Percentiles rank a stretch among this genome's conserved stretches.
These are phyloP conservation scores for Zasmidium cellare DNA, from an alignment of 2,329 filamentous ascomycete species.

Conservation along the genomic window DNA sequence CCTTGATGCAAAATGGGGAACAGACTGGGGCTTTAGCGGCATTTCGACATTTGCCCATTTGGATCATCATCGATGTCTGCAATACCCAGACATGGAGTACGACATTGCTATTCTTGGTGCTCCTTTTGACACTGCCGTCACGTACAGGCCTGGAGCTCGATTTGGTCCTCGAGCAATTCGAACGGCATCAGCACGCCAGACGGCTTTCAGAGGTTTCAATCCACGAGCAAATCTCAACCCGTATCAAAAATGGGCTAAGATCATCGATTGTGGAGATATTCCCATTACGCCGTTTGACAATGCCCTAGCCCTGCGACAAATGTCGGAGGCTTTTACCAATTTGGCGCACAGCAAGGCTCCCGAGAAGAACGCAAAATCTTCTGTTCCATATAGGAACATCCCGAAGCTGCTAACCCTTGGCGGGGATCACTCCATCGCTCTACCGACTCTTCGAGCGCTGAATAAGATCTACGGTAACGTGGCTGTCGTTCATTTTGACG, in stretches of 20 bases:
- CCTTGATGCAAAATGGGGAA: slow-evolving; percentile 32
- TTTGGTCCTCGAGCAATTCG: slow-evolving; percentile 89
- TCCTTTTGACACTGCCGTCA: slow-evolving; percentile 66
- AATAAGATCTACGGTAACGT: slow-evolving; percentile 47
- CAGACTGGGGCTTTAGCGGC: slow-evolving; percentile 36
- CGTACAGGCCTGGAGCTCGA: slow-evolving; percentile 57
- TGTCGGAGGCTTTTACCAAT: slow-evolving; percentile 77
- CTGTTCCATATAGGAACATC: slow-evolving; percentile 42
- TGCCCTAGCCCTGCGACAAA: slow-evolving; percentile 74
- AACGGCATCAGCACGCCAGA: slow-evolving; percentile 78
- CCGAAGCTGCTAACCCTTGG: slow-evolving; percentile 51
- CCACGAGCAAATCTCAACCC: slow-evolving; percentile 80
- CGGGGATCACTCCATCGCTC: slow-evolving; percentile 52
- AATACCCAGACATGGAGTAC: slow-evolving; percentile 44
- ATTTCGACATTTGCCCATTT: slow-evolving; percentile 46
- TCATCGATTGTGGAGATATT: slow-evolving; percentile 89
- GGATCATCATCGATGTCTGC: slow-evolving; percentile 49
- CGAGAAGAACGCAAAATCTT: slow-evolving; percentile 37
- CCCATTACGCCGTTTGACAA: slow-evolving; percentile 88
- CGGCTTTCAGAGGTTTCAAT: slow-evolving; percentile 78
- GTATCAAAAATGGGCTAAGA: slow-evolving; percentile 73
- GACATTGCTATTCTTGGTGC: slow-evolving; percentile 78
- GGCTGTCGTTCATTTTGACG: slow-evolving; percentile 54
- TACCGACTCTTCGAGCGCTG: slow-evolving; percentile 52
- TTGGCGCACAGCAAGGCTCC: slow-evolving; percentile 53